These are phyloP conservation scores for Ascodesmis nigricans DNA, from an alignment of 495 filamentous ascomycete species.

Conservation along the genomic window DNA sequence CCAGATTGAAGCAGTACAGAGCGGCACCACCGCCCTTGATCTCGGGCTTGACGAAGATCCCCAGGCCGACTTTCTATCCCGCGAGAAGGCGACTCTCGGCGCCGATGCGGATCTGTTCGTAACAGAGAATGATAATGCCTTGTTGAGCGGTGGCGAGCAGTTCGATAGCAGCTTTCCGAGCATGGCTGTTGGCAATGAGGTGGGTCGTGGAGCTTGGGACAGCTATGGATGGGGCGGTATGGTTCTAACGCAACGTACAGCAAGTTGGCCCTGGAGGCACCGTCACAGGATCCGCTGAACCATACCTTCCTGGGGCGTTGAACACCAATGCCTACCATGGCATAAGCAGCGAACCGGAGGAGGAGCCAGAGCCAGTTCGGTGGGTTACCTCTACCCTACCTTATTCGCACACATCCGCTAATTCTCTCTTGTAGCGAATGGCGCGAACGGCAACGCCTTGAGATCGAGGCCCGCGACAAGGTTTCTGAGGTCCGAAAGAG, in stretches of 20 bases:
- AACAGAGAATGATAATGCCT: slow-evolving; percentile 53
- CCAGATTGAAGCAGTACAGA: slow-evolving; percentile 27
- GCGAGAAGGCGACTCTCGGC: slow-evolving; percentile 70
- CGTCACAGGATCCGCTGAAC: slow-evolving; percentile 55
- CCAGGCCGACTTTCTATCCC: slow-evolving; percentile 63
- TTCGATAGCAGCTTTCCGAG: slow-evolving; percentile 48
- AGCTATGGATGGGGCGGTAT: slow-evolving; percentile 2
- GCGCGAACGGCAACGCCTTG: slow-evolving; percentile 77
- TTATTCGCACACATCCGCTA: background rate
- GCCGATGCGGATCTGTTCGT: slow-evolving; percentile 86
- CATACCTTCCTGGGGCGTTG: slow-evolving; percentile 45
- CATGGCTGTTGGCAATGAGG: slow-evolving; percentile 77
- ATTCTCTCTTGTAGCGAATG: slow-evolving; percentile 35
- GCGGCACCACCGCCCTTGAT: slow-evolving; percentile 20
- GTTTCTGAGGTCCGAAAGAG: slow-evolving; percentile 61
- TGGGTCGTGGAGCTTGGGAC: slow-evolving; percentile 28
- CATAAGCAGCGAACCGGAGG: slow-evolving; percentile 34
- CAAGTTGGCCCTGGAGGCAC: slow-evolving; percentile 61
- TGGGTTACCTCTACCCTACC: slow-evolving; percentile 16
- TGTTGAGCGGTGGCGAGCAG: slow-evolving; percentile 42
- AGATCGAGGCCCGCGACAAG: slow-evolving; percentile 68
- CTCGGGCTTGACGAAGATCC: slow-evolving; percentile 22
- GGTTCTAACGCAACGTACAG: too few species aligned
- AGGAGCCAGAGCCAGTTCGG: slow-evolving; percentile 73
- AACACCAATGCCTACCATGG: slow-evolving; percentile 30